Percentiles rank a stretch among this genome's conserved stretches.
Evolutionary conservation across 2,329 filamentous ascomycete species (phyloP).

Genomic region (Ilyonectria sp.): DNA sequence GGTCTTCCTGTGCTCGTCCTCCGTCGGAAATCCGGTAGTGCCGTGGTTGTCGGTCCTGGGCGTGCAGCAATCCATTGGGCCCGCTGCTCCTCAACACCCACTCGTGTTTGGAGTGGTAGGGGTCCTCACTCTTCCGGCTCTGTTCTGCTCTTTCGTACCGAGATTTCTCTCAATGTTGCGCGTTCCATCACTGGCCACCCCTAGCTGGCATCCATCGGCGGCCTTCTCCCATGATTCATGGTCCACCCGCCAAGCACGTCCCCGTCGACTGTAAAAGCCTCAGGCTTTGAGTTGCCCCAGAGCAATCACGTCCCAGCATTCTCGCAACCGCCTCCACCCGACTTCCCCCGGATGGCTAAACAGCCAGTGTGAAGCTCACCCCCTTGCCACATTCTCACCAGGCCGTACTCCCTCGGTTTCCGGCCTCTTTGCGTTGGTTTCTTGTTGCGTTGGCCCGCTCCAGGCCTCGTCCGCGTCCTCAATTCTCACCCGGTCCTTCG

Average conservation of each 20-base stretch:
- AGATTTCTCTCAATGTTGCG: conserved; percentile 47
- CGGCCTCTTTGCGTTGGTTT: conserved; percentile 27
- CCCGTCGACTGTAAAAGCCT: conserved; percentile 51
- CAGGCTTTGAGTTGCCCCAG: conserved; percentile 49
- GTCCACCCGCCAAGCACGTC: conserved; percentile 52
- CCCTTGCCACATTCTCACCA: conserved; percentile 49
- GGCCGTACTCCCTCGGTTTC: conserved; percentile 27
- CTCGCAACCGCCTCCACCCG: conserved; percentile 52
- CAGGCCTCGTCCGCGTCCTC: conserved; percentile 28
- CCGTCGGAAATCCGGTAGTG: conserved; percentile 47
- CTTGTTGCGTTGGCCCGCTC: conserved; percentile 26
- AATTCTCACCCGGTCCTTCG: conserved; percentile 39
- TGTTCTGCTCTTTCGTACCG: conserved; percentile 46
- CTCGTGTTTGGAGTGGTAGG: conserved; percentile 35
- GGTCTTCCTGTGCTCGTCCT: conserved; percentile 23
- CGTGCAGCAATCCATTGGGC: conserved; percentile 37
- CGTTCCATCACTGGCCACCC: conserved; percentile 46
- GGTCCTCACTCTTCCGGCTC: conserved; percentile 45
- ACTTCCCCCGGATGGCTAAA: conserved; percentile 53
- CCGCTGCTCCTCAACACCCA: conserved; percentile 35
- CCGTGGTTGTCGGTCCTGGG: conserved; percentile 46
- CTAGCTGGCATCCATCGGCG: conserved; percentile 41
- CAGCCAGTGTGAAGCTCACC: conserved; percentile 45
- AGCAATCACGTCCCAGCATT: conserved; percentile 50
- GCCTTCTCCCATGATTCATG: conserved; percentile 53